Conservation (phyloP, 31 red algal species). For the Asparagopsis taxiformis region DNA sequence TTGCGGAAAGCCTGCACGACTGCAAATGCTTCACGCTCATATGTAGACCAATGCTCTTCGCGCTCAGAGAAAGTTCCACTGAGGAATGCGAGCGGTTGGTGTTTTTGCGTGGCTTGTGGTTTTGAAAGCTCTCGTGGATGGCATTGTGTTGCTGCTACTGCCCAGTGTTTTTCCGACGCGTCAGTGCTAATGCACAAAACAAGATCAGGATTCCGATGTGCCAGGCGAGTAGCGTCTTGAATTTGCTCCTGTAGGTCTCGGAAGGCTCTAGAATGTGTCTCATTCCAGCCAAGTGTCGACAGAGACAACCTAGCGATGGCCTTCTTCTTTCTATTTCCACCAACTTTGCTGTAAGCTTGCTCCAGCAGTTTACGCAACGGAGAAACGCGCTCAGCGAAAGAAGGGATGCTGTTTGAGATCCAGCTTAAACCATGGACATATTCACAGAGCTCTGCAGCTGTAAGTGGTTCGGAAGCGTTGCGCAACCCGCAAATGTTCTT, state of each 20-base stretch:
- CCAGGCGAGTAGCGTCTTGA: background rate
- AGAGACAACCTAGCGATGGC: background rate
- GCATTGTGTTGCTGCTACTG: background rate
- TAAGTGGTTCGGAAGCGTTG: background rate
- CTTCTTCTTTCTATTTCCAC: constrained; percentile 4
- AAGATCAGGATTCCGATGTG: background rate
- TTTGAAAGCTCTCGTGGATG: background rate
- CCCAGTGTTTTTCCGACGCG: background rate
- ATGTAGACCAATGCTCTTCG: constrained; percentile 6
- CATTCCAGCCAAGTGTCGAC: background rate
- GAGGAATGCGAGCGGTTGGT: constrained; percentile 3
- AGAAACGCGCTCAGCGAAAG: constrained; percentile 1
- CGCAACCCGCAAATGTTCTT: background rate
- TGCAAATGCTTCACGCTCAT: background rate
- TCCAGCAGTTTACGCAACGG: background rate
- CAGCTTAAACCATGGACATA: background rate
- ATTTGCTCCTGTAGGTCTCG: background rate
- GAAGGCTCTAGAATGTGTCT: background rate
- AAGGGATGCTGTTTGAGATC: background rate
- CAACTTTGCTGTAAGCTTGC: background rate
- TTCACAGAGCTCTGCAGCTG: constrained; percentile 5
- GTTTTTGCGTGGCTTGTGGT: background rate
- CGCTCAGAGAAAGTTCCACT: background rate
- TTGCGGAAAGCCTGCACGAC: background rate
- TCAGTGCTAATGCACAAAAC: background rate